Evolutionary conservation across 768 basidiomycete species (phyloP), one percentile per base, ranked within the genome.

Genomic region (Mycena rebaudengoi): DNA sequence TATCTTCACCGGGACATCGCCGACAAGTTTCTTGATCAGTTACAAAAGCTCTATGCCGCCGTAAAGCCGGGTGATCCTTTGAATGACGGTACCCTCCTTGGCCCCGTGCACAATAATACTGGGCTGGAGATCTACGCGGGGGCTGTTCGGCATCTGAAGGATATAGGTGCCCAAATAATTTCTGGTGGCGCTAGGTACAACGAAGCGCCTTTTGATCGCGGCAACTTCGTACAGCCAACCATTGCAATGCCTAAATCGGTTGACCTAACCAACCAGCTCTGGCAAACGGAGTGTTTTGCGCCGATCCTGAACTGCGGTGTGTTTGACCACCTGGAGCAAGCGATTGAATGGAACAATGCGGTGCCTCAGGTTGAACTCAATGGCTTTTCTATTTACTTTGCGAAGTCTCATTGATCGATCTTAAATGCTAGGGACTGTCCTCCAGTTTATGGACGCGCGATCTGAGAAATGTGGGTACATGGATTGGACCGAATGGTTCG

Each of bases 401-500:
- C n/a, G n/a, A n/a, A n/a, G n/a, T 59, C 56, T 61, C 63, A 61
- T 58, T 37, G 45, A 58, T 30, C 41, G 61, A 54, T 39, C 54
- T n/a, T n/a, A n/a, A 48, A 60, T 73, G 33, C 43, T 70, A 90
- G 85, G 95, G 95, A n/a, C 78, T 97, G 60, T 95, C 93, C 43
- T 94, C 93, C 71, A 92, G 92, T 63, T 81, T 98, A 2, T 98
- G 96, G 92, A 96, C 96, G 51, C 86, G 88, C 39, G 91, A 94
- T 70, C 71, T 98, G 49, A 82, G 91, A 62, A 89, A 91, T 69
- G 80, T 98, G 54, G 95, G 96, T 52, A 92, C 88, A 78, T 98
- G 95, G 94, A 90, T 97, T 67, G 95, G 96, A 13, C 91, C 95
- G 39, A 83, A 84, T 61, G 96, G 96, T 29, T 92, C 91, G 25